Evolutionary conservation across 2,329 filamentous ascomycete species (phyloP), one percentile per base, ranked within the genome.

Genomic region (Dactylellina cionopaga): DNA sequence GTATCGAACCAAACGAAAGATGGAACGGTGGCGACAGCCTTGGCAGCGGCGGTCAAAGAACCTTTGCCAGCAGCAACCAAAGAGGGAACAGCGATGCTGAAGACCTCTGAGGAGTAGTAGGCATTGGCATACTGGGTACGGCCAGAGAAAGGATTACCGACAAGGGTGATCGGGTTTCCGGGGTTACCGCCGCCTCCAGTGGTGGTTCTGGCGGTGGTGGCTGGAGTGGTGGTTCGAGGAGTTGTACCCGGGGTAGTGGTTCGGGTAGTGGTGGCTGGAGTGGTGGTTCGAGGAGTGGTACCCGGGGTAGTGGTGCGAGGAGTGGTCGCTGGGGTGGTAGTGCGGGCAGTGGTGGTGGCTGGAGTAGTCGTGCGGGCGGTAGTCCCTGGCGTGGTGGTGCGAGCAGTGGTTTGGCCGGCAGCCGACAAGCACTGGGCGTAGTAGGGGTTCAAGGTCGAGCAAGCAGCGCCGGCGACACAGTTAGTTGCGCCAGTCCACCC

Each of bases 41-140:
- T 82, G 4, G 84, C 84, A 35, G 74, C 64, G 22, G 72, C 63
- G 5, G 72, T 75, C 68, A 77, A 62, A 31, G 76, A 74, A 37
- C 74, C 62, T 43, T 76, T 77, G 58, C 75, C 76, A 39, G 85
- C 82, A 3, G 84, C 83, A 7, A 85, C 85, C 70, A 91, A 80
- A 13, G 85, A 86, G 6, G 89, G 88, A 17, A 90, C 84, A 5
- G 89, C 89, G 15, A 84, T 80, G 33, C 78, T 83, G 62, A 82
- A 81, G 64, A 87, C 81, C 78, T 87, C 84, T 15, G 83, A 84
- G n/a, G 83, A 81, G 76, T 87, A 87, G 80, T 83, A 86, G 62
- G 78, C 79, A 79, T 87, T 87, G 77, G 84, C 83, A 81, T 83
- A 86, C 76, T 83, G 80, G 54, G 81, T 78, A 54, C 85, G 83